A percentile compares a stretch with the other conserved stretches of the same genome.
These are phyloP conservation scores for Penicillium paradoxum DNA, from an alignment of 495 filamentous ascomycete genomes.

Conservation along the genomic window DNA sequence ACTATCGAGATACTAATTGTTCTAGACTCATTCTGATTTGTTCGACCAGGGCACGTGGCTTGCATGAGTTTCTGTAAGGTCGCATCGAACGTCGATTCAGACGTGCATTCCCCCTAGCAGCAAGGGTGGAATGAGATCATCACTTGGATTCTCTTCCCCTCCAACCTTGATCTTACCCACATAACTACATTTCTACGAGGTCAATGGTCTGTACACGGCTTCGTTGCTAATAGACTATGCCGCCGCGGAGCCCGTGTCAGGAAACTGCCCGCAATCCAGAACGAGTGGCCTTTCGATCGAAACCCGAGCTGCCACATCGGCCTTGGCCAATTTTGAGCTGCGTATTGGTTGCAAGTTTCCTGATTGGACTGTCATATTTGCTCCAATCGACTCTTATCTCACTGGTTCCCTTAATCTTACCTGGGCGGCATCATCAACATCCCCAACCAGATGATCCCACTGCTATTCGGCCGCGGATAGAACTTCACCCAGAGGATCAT, in stretches of 20 bases:
- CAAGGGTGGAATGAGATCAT: constrained; percentile 4
- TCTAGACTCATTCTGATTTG: not conserved
- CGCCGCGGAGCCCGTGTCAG: not conserved
- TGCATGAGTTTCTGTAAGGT: constrained; percentile 5
- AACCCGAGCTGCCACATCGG: not conserved
- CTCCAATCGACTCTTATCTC: not conserved
- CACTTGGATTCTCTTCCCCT: not conserved
- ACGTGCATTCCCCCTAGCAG: not conserved
- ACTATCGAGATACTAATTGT: not conserved
- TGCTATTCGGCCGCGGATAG: constrained; percentile 21
- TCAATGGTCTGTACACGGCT: not conserved
- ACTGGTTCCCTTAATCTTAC: not conserved
- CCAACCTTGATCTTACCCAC: not conserved
- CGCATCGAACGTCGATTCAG: not conserved
- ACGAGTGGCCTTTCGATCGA: not conserved
- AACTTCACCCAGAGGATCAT: constrained; percentile 40
- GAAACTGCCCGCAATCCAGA: not conserved
- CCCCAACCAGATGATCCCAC: not conserved
- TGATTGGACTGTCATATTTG: constrained; percentile 19
- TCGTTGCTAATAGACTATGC: not conserved
- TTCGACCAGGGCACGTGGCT: constrained; percentile 1
- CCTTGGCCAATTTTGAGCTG: constrained; percentile 9
- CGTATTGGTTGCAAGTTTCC: constrained; percentile 11
- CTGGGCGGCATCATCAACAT: not conserved
- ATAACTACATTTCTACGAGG: not conserved